Evolutionary conservation across 805 yeast genomes (phyloP), one percentile per base, ranked within the genome.

Genomic region (Teunomyces tritomae): DNA sequence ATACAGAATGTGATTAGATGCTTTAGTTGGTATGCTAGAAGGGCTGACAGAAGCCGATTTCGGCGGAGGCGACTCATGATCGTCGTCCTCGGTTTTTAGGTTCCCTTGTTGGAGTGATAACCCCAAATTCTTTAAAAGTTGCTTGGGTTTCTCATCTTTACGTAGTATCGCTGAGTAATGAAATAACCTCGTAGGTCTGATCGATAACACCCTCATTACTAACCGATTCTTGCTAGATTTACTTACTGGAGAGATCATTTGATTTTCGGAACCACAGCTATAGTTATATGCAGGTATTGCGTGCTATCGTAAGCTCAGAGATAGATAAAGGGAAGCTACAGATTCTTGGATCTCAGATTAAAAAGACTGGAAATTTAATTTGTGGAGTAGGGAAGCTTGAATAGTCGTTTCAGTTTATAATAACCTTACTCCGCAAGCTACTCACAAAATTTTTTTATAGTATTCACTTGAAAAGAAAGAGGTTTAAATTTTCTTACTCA

Each of bases 91-190:
- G n/a, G 50, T 29, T 27, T 58, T 58, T 10, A 68, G 50, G 42
- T 59, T 62, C 1, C 72, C 73, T 37, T 65, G 64, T 51, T 63
- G 73, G 13, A 71, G 56, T 9, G 62, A 54, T 44, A 57, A 44
- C 11, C 71, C 74, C 28, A 71, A 55, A 29, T 57, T 61, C 50
- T 64, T 65, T 32, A 71, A 62, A 33, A 62, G 43, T 36, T 49
- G 52, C 17, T 49, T 49, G 28, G 51, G 43, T 43, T 49, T 49
- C 43, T 49, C 49, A 29, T 49, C 49, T 33, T 49, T 49, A 28
- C 40, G 27, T 11, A 45, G 9, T 4, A 32, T 37, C 11, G 40
- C 14, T 9, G 40, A 24, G 17, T 26, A 37, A 37, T 37, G 40
- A 37, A 37, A 37, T 13, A 37, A 37, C 40, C 40, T 13, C 26